Conservation (phyloP, 1,139 yeast species). For the Yamadazyma diddensiae region DNA sequence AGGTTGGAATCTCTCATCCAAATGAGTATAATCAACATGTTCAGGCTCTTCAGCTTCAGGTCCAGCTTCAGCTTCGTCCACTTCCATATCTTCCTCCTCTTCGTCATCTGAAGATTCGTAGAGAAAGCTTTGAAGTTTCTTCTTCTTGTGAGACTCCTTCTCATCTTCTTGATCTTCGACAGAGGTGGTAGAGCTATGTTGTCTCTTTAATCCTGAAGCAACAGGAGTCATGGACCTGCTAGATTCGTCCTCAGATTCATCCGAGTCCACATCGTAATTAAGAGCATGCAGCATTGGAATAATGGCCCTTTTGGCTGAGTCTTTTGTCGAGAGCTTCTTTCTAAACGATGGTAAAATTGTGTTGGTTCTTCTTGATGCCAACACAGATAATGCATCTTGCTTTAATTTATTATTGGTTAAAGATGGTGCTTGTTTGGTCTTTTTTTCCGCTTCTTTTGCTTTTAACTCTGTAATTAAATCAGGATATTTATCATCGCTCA, state of each 20-base stretch:
- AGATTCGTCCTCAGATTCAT: slow-evolving; percentile 44
- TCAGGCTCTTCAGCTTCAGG: slow-evolving; percentile 7
- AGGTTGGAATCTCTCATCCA: slow-evolving; percentile 45
- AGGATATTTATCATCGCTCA: slow-evolving; percentile 62
- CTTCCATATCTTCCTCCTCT: slow-evolving; percentile 23
- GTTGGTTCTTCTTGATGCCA: slow-evolving; percentile 25
- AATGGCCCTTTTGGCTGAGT: slow-evolving; percentile 21
- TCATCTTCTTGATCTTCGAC: slow-evolving; percentile 32
- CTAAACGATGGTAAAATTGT: slow-evolving; percentile 46
- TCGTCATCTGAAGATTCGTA: slow-evolving; percentile 36
- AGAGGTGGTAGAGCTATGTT: slow-evolving; percentile 24
- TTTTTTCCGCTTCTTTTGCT: slow-evolving; percentile 30
- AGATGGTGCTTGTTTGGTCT: slow-evolving; percentile 16
- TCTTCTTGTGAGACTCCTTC: slow-evolving; percentile 15
- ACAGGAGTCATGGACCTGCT: slow-evolving; percentile 44
- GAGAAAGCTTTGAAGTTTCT: slow-evolving; percentile 23
- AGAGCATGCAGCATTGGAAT: slow-evolving; percentile 75
- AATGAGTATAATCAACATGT: slow-evolving; percentile 14
- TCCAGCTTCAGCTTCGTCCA: slow-evolving; percentile 8
- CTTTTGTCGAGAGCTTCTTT: slow-evolving; percentile 27
- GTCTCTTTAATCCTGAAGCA: slow-evolving; percentile 26
- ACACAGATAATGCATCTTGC: slow-evolving; percentile 27
- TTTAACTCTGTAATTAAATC: slow-evolving; percentile 45
- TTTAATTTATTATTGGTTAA: slow-evolving; percentile 17
- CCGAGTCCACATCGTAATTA: slow-evolving; percentile 46